Evolutionary conservation across 2,329 filamentous ascomycete species (phyloP), one percentile per base, ranked within the genome.

Genomic region (Coniochaeta sp.): DNA sequence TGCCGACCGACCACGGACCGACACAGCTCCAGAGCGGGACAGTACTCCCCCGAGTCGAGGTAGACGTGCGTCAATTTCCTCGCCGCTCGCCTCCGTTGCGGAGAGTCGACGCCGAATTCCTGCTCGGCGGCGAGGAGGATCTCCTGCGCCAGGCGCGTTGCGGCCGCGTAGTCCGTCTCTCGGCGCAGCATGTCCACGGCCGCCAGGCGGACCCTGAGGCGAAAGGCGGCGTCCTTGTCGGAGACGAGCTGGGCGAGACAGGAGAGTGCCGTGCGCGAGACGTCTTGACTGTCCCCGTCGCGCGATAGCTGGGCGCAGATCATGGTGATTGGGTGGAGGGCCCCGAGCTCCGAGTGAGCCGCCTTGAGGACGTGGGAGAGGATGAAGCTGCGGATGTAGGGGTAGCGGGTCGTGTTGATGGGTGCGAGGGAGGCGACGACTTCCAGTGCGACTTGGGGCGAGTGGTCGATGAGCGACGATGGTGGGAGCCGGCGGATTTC

Each of bases 381-480:
- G 9, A 49, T 31, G 32, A 33, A 33, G 20, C 16, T 22, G 30
- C 47, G 26, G n/a, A 49, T 14, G 20, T 18, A 35, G 9, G 47
- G 47, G 24, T 49, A 26, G 16, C 47, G 47, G 12, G 28, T 20
- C 6, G 47, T 49, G 30, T 49, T 49, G 30, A 49, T 35, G 22
- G 47, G 47, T 4, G 47, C 47, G 2, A 49, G 47, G n/a, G 47
- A 33, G 4, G 47, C 47, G 30, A 49, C 32, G 16, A 49, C 27
- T 22, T 26, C 28, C n/a, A 49, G 30, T 6, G 32, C 30, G 26
- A 49, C 18, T 26, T 49, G 28, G 27, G 32, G 22, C 2, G 47
- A 49, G 28, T 49, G 47, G 47, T 49, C 47, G 8, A 49, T 26
- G 13, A 49, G 28, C 2, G 47, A 31, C 26, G 47, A 32, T 26